A percentile compares a stretch with the other conserved stretches of the same genome.
Evolutionary conservation across 2,329 filamentous ascomycete species (phyloP).

Genomic region (Orbilia oligospora): DNA sequence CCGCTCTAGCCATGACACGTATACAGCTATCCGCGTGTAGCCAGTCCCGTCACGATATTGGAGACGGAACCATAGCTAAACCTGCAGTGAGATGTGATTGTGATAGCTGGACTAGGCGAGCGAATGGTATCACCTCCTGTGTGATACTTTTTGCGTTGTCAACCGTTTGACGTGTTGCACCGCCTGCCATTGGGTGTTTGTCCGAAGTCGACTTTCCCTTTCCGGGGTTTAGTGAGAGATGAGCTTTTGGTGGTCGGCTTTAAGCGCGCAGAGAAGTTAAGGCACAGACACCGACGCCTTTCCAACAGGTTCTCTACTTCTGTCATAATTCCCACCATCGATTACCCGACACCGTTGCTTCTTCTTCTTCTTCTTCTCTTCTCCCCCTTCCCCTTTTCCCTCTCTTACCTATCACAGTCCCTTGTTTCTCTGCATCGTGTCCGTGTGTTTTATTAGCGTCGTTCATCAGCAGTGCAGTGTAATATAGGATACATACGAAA

Average conservation of each 20-base stretch:
- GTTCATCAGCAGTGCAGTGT: slow-evolving; percentile 13
- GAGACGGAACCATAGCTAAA: slow-evolving; percentile 17
- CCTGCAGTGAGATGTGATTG: slow-evolving; percentile 59
- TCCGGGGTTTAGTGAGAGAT: slow-evolving; percentile 35
- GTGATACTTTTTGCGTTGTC: slow-evolving; percentile 57
- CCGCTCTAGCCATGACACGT: slow-evolving; percentile 57
- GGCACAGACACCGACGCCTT: slow-evolving; percentile 43
- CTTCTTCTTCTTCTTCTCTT: not conserved
- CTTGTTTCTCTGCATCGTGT: slow-evolving; percentile 19
- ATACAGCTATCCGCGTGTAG: slow-evolving; percentile 37
- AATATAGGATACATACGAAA: slow-evolving; percentile 9
- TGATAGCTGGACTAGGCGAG: slow-evolving; percentile 61
- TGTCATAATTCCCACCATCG: slow-evolving; percentile 6
- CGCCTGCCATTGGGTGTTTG: slow-evolving; percentile 35
- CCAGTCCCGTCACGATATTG: slow-evolving; percentile 59
- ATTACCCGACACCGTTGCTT: slow-evolving; percentile 17
- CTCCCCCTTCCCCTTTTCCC: not conserved
- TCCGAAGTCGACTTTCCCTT: slow-evolving; percentile 28
- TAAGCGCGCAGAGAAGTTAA: slow-evolving; percentile 30
- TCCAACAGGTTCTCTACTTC: slow-evolving; percentile 44
- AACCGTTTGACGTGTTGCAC: slow-evolving; percentile 45
- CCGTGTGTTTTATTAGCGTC: not conserved
- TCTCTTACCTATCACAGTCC: slow-evolving; percentile 10
- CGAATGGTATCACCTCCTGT: slow-evolving; percentile 48
- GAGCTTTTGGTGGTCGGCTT: slow-evolving; percentile 26